phyloP scores from a whole-genome alignment of 1,284 basidiomycete species.

The Golubevia sp. region DNA sequence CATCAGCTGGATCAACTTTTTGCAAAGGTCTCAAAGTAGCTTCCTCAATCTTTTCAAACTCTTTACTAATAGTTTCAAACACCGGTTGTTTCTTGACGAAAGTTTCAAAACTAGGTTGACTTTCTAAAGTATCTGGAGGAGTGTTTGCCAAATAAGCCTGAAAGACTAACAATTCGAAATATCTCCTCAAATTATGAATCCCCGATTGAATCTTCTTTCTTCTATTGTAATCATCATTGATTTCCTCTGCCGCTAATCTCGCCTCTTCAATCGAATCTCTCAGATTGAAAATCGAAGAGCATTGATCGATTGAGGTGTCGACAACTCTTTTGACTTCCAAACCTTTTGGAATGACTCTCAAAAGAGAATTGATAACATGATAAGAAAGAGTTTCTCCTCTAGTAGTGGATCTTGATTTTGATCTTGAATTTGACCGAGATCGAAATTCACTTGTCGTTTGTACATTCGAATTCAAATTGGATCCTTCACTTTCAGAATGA shows the following conservation, averaged over 20 bases:
- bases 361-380: slow-evolving; percentile 75
- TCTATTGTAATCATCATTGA: slow-evolving; percentile 74
- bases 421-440: neutral
- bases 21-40: slow-evolving; percentile 55
- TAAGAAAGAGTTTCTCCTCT: slow-evolving; percentile 24
- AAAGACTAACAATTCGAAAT: slow-evolving; percentile 55
- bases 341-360: slow-evolving; percentile 90
- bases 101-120: slow-evolving; percentile 38
- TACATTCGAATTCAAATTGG: slow-evolving; percentile 26
- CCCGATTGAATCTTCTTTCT: slow-evolving; percentile 74
- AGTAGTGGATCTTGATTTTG: too few species aligned
- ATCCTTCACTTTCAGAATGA: too few species aligned
- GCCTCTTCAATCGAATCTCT: slow-evolving; percentile 87
- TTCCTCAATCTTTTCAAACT: slow-evolving; percentile 77
- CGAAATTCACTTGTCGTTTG: slow-evolving; percentile 6
- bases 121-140: slow-evolving; percentile 18
- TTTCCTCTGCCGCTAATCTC: slow-evolving; percentile 74
- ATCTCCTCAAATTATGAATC: slow-evolving; percentile 43
- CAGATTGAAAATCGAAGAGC: slow-evolving; percentile 79
- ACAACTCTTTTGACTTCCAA: slow-evolving; percentile 82
- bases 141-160: slow-evolving; percentile 43
- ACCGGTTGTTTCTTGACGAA: slow-evolving; percentile 55
- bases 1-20: slow-evolving; percentile 42
- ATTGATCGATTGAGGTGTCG: slow-evolving; percentile 88
- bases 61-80: slow-evolving; percentile 73